A percentile compares a stretch with the other conserved stretches of the same genome.
Evolutionary conservation across 1,284 basidiomycete genomes (phyloP).

Genomic region (Ceratobasidium sp.): DNA sequence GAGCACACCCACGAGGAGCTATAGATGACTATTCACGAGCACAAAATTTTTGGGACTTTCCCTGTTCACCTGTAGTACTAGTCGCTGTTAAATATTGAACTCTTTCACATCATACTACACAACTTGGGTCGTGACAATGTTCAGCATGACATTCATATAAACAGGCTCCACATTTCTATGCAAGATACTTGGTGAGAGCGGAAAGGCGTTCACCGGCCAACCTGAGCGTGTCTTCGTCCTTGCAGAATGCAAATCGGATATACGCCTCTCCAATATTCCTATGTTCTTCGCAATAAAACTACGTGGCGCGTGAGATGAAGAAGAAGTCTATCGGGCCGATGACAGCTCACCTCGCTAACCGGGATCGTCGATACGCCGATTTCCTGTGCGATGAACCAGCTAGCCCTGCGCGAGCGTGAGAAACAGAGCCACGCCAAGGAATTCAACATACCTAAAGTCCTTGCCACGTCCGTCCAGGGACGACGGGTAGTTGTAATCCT

Average conservation of each 20-base stretch:
- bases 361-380: conserved; percentile 91
- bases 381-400: conserved; percentile 90
- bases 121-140: not conserved
- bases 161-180: conserved; percentile 18
- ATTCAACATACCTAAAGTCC: conserved; percentile 75
- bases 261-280: conserved; percentile 83
- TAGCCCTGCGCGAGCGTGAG: conserved; percentile 59
- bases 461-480: conserved; percentile 79
- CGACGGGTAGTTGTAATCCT: conserved; percentile 81
- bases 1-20: conserved; percentile 31
- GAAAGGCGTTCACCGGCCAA: conserved; percentile 79
- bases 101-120: not conserved
- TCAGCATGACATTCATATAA: not conserved
- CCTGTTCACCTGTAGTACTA: conserved; percentile 28
- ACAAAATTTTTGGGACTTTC: conserved; percentile 11
- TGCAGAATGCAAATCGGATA: conserved; percentile 92
- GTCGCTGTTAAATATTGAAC: conserved; percentile 27
- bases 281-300: conserved; percentile 93
- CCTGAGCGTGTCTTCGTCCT: conserved; percentile 82
- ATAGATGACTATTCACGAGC: conserved; percentile 24
- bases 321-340: not conserved
- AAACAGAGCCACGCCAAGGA: conserved; percentile 40
- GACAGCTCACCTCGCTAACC: conserved; percentile 79
- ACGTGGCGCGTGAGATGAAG: conserved; percentile 21
- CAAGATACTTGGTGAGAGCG: conserved; percentile 71